Conservation (phyloP, 208 protist species). For the Phytomonas sp. region DNA sequence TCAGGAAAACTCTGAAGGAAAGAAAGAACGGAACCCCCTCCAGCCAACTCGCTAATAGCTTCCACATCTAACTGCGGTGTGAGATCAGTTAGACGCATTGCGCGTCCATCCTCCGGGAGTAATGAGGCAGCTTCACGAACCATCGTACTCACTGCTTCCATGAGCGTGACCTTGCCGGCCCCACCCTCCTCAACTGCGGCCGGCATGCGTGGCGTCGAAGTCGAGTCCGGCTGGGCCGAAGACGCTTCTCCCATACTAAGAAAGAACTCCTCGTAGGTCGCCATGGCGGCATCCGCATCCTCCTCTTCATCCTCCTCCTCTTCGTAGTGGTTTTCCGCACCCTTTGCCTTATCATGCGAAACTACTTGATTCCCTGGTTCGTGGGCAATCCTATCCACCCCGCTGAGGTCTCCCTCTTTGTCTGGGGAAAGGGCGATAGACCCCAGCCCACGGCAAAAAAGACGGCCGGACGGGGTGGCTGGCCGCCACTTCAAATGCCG, state of each 20-base stretch:
- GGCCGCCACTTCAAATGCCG: not conserved
- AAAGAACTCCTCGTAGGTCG: conserved; percentile 47
- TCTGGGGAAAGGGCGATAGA: not conserved
- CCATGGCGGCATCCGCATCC: conserved; percentile 18
- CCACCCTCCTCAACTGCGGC: not conserved
- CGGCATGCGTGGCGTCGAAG: not conserved
- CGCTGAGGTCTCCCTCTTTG: not conserved
- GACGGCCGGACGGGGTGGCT: not conserved
- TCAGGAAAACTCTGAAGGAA: conserved; percentile 45
- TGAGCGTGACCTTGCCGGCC: not conserved
- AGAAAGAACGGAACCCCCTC: conserved; percentile 26
- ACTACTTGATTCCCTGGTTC: not conserved
- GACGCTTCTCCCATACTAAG: conserved; percentile 13
- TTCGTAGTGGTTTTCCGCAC: conserved; percentile 1
- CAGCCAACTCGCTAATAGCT: conserved; percentile 33
- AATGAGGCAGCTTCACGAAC: conserved; percentile 27
- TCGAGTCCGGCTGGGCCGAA: not conserved
- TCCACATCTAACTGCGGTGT: conserved; percentile 45
- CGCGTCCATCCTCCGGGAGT: conserved; percentile 42
- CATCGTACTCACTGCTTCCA: conserved; percentile 9
- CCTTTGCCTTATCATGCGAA: not conserved
- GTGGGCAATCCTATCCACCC: not conserved
- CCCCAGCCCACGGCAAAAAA: not conserved
- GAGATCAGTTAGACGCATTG: conserved; percentile 43
- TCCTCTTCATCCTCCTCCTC: conserved; percentile 3